Percentiles rank a stretch among this genome's conserved stretches.
Conservation (phyloP, 2,329 filamentous ascomycete species). For the Phialophora macrospora region DNA sequence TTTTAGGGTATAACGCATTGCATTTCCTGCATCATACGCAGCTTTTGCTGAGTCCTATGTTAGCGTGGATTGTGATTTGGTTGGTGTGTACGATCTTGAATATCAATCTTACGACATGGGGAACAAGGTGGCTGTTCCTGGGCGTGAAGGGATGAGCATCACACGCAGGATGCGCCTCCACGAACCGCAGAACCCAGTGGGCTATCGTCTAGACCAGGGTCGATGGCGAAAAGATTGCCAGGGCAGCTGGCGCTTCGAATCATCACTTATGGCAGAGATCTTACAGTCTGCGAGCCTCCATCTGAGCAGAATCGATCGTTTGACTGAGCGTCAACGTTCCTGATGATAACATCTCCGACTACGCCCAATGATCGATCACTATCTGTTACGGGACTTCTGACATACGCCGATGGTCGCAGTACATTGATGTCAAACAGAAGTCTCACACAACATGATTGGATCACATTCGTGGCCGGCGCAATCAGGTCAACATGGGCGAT, state of each 20-base stretch:
- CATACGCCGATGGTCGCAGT: not conserved
- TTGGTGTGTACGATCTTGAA: conserved; percentile 55
- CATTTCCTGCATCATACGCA: conserved; percentile 71
- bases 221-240: not conserved
- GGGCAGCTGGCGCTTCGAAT: not conserved
- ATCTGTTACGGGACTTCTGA: not conserved
- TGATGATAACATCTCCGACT: not conserved
- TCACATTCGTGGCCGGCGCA: no score
- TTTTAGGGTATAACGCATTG: conserved; percentile 71
- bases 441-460: not conserved
- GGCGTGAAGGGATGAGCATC: conserved; percentile 42
- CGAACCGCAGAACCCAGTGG: not conserved
- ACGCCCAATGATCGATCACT: not conserved
- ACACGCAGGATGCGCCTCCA: not conserved
- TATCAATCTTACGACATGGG: conserved; percentile 53
- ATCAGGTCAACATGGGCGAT: not conserved
- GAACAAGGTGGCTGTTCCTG: conserved; percentile 52
- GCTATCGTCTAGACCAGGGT: not conserved
- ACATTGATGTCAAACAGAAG: conserved; percentile 1
- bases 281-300: not conserved
- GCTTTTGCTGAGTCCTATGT: conserved; percentile 65
- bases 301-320: not conserved
- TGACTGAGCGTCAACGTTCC: not conserved
- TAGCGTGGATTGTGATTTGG: conserved; percentile 66
- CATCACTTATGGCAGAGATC: not conserved